Base-by-base conservation (phyloP, 371 early-diverging fungal species). In the Mucor indicus region DNA sequence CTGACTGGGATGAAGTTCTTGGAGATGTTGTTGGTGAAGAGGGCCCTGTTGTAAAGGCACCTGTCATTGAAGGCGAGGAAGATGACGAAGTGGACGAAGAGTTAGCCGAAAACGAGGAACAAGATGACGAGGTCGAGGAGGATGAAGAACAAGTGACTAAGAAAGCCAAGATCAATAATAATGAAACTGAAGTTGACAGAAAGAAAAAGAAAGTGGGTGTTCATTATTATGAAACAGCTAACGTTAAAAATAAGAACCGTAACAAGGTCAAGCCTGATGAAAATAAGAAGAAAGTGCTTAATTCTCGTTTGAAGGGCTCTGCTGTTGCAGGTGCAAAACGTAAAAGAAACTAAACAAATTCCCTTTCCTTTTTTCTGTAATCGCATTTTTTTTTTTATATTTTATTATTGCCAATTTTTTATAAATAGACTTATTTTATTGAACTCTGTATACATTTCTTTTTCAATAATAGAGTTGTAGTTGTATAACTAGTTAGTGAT, bases 1-100 rank as follows among this genome's bases (percentile, higher is more conserved):
- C 83, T 32, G 91, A 90, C 53, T 93, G 93, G 93, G 92, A 95
- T 55, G 91, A 90, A 55, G 85, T 92, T 23, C 91, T 92, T 70
- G 86, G 83, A 42, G 83, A 79, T 53, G 93, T 89, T 22, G 89
- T 84, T 11, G 85, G 83, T 38, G 84, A 91, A 53, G 83, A 79
- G 13, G 83, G 70, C n/a, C 78, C 77, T 17, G 57, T 67, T 16
- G 72, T 79, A 35, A 67, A 62, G 29, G 75, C 61, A 31, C 50
- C 62, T 50, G 36, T 54, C 15, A 64, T 64, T 43, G 64, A 60
- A 50, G 64, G 60, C 5, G 64, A 64, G 46, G 77, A 68, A 15
- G 55, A 56, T 16, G 52, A 54, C 29, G 68, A 56, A 23, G 6
- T 12, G 12, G 30, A 29, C 8, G 30, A 29, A 29, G 30, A 29